Evolutionary conservation across 441 rosid genomes (phyloP).

Genomic region (Kokia cookei): DNA sequence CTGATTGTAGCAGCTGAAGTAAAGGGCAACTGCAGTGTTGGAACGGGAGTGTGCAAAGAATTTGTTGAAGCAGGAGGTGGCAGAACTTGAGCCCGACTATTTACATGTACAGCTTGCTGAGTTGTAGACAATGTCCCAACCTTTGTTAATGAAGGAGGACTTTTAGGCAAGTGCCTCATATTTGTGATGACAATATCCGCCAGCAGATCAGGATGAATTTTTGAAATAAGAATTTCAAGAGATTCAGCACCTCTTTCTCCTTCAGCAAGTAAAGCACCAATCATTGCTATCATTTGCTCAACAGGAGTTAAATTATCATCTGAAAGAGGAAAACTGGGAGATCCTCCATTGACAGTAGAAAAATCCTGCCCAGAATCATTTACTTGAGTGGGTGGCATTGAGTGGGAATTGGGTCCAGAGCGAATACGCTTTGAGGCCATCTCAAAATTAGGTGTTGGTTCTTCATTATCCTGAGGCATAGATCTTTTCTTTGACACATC

Average conservation of each 20-base stretch:
- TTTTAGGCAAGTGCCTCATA: conserved; percentile 94
- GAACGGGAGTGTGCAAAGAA: conserved; percentile 25
- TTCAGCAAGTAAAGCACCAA: conserved; percentile 99
- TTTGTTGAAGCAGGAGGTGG: conserved; percentile 30
- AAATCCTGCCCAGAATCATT: conserved; percentile 51
- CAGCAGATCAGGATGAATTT: conserved; percentile 69
- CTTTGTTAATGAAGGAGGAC: conserved; percentile 57
- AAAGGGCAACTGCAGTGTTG: conserved; percentile 32
- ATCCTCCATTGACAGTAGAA: conserved; percentile 51
- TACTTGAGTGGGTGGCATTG: conserved; percentile 31
- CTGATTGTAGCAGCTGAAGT: conserved; percentile 35
- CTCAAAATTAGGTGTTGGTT: conserved; percentile 51
- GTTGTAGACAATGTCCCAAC: conserved; percentile 32
- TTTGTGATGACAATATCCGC: conserved; percentile 98
- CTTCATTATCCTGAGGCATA: conserved; percentile 61
- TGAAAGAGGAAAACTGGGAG: conserved; percentile 39
- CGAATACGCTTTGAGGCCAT: conserved; percentile 59
- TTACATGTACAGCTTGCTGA: conserved; percentile 35
- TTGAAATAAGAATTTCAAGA: conserved; percentile 85
- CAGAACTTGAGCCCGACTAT: conserved; percentile 43
- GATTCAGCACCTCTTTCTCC: conserved; percentile 99
- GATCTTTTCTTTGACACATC: conserved; percentile 73
- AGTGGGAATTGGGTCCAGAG: conserved; percentile 40
- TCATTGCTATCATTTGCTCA: conserved; percentile 98
- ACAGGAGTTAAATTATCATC: conserved; percentile 83